Base-by-base conservation (phyloP, 148 eudicot species). In the Mesembryanthemum crystallinum region DNA sequence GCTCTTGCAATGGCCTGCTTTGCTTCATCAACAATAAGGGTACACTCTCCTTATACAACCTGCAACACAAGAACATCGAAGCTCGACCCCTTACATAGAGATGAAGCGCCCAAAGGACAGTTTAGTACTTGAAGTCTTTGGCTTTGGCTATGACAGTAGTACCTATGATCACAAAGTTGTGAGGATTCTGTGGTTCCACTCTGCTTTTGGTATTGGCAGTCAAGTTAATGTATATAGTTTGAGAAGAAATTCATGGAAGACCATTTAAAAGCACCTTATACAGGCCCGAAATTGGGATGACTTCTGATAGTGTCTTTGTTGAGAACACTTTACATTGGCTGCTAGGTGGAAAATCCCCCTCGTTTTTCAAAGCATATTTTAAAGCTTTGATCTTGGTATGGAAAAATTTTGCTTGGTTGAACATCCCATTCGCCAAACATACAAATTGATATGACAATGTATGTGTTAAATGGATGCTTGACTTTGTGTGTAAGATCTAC, bases 1-100 rank as follows among this genome's bases (percentile, higher is more conserved):
- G 69, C 7, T 35, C 69, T n/a, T 66, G 69, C 11, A 66, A 66
- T n/a, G 69, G 51, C 23, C 28, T 66, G 47, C 47, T 66, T 66
- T 66, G 69, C 28, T 66, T 37, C 9, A 66, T 15, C 14, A 35
- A 13, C n/a, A 11, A 2, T 1, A 4, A 24, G 10, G 25, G 45
- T 18, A 39, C 7, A 37, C 1, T 37, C 69, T 66, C 5, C 5
- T 25, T 66, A 23, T 66, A 66, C 28, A 66, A 39, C 51, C 28
- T 49, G 5, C 17, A 35, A 64, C 51, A 6, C 20, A 35, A 20
- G 6, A 5, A n/a, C n/a, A n/a, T n/a, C n/a, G n/a, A n/a, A n/a
- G n/a, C n/a, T n/a, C n/a, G n/a, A n/a, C n/a, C n/a, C n/a, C n/a
- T n/a, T n/a, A n/a, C n/a, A n/a, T n/a, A n/a, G n/a, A n/a, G n/a